Evolutionary conservation across 257 asterid species (phyloP).

Genomic region (Orobanche coerulescens): DNA sequence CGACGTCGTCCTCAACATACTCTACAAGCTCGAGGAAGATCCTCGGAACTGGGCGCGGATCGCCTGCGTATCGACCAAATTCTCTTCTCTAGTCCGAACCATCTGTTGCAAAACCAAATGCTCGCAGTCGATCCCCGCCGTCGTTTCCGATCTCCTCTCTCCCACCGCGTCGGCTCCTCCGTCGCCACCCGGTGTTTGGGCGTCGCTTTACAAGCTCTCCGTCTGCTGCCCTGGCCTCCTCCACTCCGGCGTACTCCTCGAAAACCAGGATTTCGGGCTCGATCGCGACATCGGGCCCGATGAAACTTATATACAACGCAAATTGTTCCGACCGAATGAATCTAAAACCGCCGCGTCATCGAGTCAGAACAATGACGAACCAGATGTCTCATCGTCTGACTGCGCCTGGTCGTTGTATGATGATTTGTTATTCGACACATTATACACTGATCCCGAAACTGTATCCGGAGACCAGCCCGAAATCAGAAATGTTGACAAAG

Average conservation of each 20-base stretch:
- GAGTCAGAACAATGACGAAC: constrained; percentile 23
- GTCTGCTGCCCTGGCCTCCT: constrained; percentile 87
- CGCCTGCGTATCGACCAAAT: constrained; percentile 76
- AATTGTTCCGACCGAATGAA: constrained; percentile 15
- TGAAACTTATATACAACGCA: constrained; percentile 27
- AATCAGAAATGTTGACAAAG: not conserved
- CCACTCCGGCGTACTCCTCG: constrained; percentile 80
- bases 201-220: constrained; percentile 74
- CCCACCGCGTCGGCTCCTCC: constrained; percentile 19
- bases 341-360: constrained; percentile 27
- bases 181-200: constrained; percentile 53
- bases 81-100: constrained; percentile 48
- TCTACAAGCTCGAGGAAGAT: constrained; percentile 71
- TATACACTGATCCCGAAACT: constrained; percentile 51
- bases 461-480: constrained; percentile 23
- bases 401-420: constrained; percentile 81
- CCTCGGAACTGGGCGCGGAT: constrained; percentile 86
- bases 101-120: constrained; percentile 70
- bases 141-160: constrained; percentile 66
- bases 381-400: constrained; percentile 27
- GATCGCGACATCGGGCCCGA: constrained; percentile 88
- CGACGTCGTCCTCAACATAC: constrained; percentile 66
- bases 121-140: constrained; percentile 55
- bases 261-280: constrained; percentile 86
- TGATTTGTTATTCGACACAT: constrained; percentile 64